phyloP scores from a whole-genome alignment of 2,329 filamentous ascomycete species.

The Macrophomina phaseolina region DNA sequence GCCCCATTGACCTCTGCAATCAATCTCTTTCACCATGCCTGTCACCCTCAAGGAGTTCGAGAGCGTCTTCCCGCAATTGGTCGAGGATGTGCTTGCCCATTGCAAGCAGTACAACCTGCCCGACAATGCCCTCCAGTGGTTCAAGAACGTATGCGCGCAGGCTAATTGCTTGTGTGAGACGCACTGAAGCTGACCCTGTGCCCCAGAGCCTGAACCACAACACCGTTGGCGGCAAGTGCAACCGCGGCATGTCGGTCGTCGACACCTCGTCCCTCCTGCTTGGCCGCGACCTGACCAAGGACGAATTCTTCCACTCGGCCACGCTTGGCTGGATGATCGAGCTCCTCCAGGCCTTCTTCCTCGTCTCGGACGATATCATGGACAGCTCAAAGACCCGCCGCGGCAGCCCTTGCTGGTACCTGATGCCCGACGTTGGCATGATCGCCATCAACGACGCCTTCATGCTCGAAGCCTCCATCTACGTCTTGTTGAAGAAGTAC shows the following conservation, averaged over 20 bases:
- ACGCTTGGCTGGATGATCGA: constrained; percentile 97
- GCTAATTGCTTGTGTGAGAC: constrained; percentile 29
- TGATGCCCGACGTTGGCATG: constrained; percentile 86
- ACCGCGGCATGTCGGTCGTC: constrained; percentile 96
- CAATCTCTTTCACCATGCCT: constrained; percentile 57
- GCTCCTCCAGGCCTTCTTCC: constrained; percentile 97
- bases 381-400: constrained; percentile 93
- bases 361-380: constrained; percentile 99
- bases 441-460: constrained; percentile 98
- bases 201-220: constrained; percentile 81
- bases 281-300: constrained; percentile 70
- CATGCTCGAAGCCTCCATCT: constrained; percentile 77
- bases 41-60: constrained; percentile 88
- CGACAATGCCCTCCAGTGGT: constrained; percentile 81
- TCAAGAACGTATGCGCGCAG: constrained; percentile 67
- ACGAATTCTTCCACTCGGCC: constrained; percentile 87
- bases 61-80: constrained; percentile 83
- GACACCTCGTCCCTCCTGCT: constrained; percentile 86
- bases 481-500: constrained; percentile 88
- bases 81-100: constrained; percentile 80
- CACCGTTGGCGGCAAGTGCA: constrained; percentile 93
- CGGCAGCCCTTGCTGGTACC: constrained; percentile 96
- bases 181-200: not conserved
- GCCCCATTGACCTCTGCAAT: not conserved
- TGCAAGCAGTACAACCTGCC: constrained; percentile 84